Base-by-base conservation (phyloP, 345 rosid species). In the Aethionema arabicum region DNA sequence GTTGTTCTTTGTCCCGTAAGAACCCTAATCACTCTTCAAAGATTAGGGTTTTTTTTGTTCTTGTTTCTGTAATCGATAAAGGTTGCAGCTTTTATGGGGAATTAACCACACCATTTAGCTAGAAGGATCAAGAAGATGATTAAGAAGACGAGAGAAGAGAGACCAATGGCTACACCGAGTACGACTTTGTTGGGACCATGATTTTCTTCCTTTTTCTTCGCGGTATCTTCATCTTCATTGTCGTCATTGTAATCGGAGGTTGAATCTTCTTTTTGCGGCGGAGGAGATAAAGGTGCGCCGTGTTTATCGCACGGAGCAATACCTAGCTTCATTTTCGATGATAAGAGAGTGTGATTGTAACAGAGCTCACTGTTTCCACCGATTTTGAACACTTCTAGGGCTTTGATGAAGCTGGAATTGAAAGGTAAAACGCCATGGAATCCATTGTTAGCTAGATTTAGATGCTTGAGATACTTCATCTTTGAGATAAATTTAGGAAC, bases 141-240 rank as follows among this genome's bases (percentile, higher is more conserved):
- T 36, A 91, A 89, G 78, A 91, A 88, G 6, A 91, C 95, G 60
- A 88, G 78, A 0, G 98, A 80, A 55, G 96, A 80, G 31, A 91
- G 85, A 0, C 81, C 96, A 70, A 88, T 91, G 3, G 96, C 95
- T 30, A 91, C 80, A 32, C 98, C 98, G 38, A 91, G 88, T 66
- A 86, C 91, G 37, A 91, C 80, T 78, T 91, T 91, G 37, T 74
- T 91, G 32, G 98, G 95, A 44, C 98, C 98, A 29, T 79, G 95
- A 65, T 81, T 81, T 5, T 66, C 77, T 30, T 65, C 74, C 47
- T 78, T 68, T 47, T 82, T 83, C 68, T 61, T 61, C 43, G 74
- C 65, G 9, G 76, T 69, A 74, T 60, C 68, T 11, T 58, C 80
- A 39, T 59, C 56, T 15, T 63, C 68, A 10, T 74, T 79, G 6